phyloP scores from a whole-genome alignment of 2,329 filamentous ascomycete species.

The Hypoxylon sp. region DNA sequence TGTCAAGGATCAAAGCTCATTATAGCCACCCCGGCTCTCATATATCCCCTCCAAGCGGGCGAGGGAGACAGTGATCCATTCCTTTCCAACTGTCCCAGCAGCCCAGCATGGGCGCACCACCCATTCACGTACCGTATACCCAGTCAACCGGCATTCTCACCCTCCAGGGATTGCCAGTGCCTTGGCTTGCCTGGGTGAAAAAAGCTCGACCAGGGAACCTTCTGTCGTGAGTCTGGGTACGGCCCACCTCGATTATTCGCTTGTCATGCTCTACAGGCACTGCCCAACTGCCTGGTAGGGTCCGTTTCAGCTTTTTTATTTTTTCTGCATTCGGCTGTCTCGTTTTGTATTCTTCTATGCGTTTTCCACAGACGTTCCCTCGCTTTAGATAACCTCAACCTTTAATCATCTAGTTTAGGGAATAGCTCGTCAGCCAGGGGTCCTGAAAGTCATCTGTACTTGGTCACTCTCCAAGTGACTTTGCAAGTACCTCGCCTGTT shows the following conservation, averaged over 20 bases:
- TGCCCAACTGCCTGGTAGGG: slow-evolving; percentile 57
- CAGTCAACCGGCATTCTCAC: slow-evolving; percentile 48
- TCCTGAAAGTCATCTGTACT: slow-evolving; percentile 53
- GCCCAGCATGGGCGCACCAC: slow-evolving; percentile 45
- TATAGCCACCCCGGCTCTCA: slow-evolving; percentile 52
- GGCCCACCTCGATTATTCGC: slow-evolving; percentile 52
- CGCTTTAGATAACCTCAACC: slow-evolving; percentile 47
- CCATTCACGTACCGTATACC: slow-evolving; percentile 37
- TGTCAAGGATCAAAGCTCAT: slow-evolving; percentile 50
- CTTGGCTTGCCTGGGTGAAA: slow-evolving; percentile 46
- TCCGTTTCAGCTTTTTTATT: slow-evolving; percentile 59
- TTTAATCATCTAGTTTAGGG: slow-evolving; percentile 45
- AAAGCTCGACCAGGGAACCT: slow-evolving; percentile 47
- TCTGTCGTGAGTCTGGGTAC: slow-evolving; percentile 47
- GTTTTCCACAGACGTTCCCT: slow-evolving; percentile 53
- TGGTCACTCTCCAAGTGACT: slow-evolving; percentile 54
- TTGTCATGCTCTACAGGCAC: slow-evolving; percentile 54
- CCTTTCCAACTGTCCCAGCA: slow-evolving; percentile 48
- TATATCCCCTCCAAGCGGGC: slow-evolving; percentile 53
- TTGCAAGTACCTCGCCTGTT: slow-evolving; percentile 44
- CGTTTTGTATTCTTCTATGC: slow-evolving; percentile 57
- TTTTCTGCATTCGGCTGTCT: slow-evolving; percentile 54
- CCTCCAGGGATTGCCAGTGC: slow-evolving; percentile 44
- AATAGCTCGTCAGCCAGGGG: slow-evolving; percentile 38
- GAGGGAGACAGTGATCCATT: slow-evolving; percentile 49